Evolutionary conservation across 495 filamentous ascomycete genomes (phyloP).

Genomic region (Hypoxylon trugodes): DNA sequence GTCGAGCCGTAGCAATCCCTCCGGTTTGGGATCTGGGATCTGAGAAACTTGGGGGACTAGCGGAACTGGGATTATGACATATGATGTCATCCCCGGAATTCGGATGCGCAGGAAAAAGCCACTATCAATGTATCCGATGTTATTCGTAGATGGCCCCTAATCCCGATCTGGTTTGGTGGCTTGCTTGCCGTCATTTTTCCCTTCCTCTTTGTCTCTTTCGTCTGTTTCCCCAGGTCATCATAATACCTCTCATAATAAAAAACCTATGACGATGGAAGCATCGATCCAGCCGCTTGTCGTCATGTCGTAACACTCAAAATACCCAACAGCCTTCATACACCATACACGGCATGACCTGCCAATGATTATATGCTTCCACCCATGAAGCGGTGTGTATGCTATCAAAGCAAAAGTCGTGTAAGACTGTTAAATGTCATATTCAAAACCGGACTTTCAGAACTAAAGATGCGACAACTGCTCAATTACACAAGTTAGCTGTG

Average conservation of each 20-base stretch:
- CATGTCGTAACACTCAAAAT: constrained; percentile 10
- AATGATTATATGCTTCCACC: background rate
- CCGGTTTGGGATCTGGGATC: background rate
- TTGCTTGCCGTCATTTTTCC: background rate
- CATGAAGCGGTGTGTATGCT: constrained; percentile 8
- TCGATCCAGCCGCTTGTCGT: constrained; percentile 16
- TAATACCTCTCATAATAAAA: background rate
- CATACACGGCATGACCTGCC: constrained; percentile 12
- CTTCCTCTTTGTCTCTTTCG: background rate
- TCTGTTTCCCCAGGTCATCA: background rate
- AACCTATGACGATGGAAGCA: constrained; percentile 25
- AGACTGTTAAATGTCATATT: background rate
- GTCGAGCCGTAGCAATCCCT: background rate
- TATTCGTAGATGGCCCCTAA: background rate
- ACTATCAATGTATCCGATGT: too few relatives aligned
- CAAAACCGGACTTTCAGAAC: background rate
- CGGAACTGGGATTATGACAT: too few relatives aligned
- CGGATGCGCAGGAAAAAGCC: background rate
- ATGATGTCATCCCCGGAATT: constrained; percentile 32
- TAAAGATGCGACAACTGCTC: background rate
- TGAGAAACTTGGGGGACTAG: too few relatives aligned
- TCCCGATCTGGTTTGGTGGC: constrained; percentile 25
- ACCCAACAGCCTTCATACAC: background rate
- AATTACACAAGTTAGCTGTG: constrained; percentile 1
- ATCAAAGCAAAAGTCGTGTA: constrained; percentile 15